Evolutionary conservation across 768 basidiomycete genomes (phyloP).

Genomic region (Baorangia bicolor): DNA sequence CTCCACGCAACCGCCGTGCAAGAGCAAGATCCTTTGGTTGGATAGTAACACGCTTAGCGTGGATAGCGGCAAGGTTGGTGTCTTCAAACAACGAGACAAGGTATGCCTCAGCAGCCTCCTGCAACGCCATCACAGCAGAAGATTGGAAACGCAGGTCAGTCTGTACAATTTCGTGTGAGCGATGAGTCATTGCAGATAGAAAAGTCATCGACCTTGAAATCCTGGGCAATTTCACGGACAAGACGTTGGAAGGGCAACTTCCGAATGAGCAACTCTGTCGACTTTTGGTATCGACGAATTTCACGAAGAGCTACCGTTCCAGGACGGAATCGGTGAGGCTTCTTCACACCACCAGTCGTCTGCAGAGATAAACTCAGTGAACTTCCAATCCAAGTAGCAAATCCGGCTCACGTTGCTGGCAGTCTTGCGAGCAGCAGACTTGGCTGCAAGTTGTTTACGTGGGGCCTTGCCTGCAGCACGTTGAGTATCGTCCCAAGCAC

Average conservation of each 20-base stretch:
- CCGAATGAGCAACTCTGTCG: conserved; percentile 81
- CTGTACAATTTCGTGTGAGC: no score
- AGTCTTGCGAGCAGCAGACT: conserved; percentile 59
- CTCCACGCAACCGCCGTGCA: no score
- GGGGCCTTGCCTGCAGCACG: conserved; percentile 51
- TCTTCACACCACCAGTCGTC: conserved; percentile 88
- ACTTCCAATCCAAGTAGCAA: background rate
- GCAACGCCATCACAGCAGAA: no score
- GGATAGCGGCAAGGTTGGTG: no score
- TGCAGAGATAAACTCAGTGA: conserved; percentile 21
- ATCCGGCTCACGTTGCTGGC: conserved; percentile 36
- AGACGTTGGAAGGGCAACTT: conserved; percentile 91
- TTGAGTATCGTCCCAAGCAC: background rate
- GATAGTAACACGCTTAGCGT: no score
- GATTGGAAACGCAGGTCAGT: no score
- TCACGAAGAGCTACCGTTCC: conserved; percentile 90
- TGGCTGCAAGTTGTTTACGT: conserved; percentile 70
- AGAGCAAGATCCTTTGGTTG: no score
- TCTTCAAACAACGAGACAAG: no score
- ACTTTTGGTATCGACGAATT: conserved; percentile 87
- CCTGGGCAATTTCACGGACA: conserved; percentile 88
- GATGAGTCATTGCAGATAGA: background rate
- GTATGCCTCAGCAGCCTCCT: no score
- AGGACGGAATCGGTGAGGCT: conserved; percentile 83
- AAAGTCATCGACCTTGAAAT: conserved; percentile 67